Evolutionary conservation across 2,329 filamentous ascomycete species (phyloP).

Genomic region (Sporothrix mexicana): DNA sequence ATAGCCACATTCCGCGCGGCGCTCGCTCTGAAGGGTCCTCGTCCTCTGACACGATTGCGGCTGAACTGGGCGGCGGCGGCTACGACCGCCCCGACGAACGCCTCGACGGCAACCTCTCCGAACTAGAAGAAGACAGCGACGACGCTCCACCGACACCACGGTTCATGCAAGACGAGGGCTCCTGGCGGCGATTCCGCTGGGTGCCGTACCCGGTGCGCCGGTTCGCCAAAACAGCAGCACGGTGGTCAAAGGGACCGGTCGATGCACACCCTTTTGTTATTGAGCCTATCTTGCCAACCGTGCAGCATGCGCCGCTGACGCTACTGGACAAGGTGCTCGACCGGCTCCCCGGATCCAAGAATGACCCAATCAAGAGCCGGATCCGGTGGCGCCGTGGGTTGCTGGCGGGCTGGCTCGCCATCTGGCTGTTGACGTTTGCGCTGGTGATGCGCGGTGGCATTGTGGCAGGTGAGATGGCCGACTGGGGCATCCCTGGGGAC

Average conservation of each 20-base stretch:
- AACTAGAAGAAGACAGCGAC: conserved; percentile 53
- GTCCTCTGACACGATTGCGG: conserved; percentile 33
- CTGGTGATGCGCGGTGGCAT: conserved; percentile 70
- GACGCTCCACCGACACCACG: conserved; percentile 58
- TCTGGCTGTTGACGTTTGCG: conserved; percentile 69
- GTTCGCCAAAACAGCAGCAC: conserved; percentile 49
- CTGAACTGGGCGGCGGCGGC: background rate
- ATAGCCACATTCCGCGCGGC: background rate
- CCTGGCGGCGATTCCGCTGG: conserved; percentile 62
- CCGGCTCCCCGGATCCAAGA: conserved; percentile 54
- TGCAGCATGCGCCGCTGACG: conserved; percentile 71
- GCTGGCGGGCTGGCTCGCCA: conserved; percentile 62
- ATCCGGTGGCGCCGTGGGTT: conserved; percentile 65
- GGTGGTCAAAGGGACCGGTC: conserved; percentile 63
- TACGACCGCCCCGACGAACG: conserved; percentile 43
- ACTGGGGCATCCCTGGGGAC: conserved; percentile 68
- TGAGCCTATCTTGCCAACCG: conserved; percentile 64
- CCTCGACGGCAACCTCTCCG: conserved; percentile 49
- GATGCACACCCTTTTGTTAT: conserved; percentile 59
- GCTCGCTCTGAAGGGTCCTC: conserved; percentile 34
- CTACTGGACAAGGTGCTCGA: conserved; percentile 69
- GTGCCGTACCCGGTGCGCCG: conserved; percentile 62
- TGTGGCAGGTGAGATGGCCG: conserved; percentile 64
- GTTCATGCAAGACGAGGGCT: conserved; percentile 62
- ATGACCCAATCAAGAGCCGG: conserved; percentile 22